These are phyloP conservation scores for Austropuccinia psidii DNA, from an alignment of 1,284 basidiomycete genomes.

Conservation along the genomic window DNA sequence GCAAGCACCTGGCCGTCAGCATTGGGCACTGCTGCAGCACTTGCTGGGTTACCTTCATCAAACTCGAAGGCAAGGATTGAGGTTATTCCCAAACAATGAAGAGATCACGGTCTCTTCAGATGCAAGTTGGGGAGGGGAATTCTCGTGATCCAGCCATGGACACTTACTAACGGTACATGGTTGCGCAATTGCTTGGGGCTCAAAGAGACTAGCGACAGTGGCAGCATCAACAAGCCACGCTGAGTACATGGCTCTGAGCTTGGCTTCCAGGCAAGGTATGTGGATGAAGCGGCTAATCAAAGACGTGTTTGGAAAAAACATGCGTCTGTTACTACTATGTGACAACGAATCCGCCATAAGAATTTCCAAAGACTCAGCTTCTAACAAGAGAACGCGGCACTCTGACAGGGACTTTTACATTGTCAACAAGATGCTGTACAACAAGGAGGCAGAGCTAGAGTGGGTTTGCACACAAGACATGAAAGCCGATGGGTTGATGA, in stretches of 20 bases:
- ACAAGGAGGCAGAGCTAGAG: not conserved
- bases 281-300: slow-evolving; percentile 1
- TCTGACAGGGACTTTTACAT: not conserved
- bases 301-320: not conserved
- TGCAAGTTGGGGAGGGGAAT: not conserved
- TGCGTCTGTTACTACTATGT: not conserved
- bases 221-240: not conserved
- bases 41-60: not conserved
- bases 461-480: not conserved
- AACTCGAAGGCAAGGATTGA: not conserved
- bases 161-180: not conserved
- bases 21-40: slow-evolving; percentile 3
- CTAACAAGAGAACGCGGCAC: not conserved
- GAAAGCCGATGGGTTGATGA: not conserved
- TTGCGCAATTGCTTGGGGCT: not conserved
- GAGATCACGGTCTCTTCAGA: not conserved
- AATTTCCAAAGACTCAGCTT: not conserved
- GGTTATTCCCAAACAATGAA: not conserved
- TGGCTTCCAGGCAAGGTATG: not conserved
- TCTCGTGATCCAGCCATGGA: not conserved
- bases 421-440: not conserved
- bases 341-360: not conserved
- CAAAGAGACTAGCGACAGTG: not conserved
- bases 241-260: slow-evolving; percentile 10
- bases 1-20: not conserved